Percentiles rank a stretch among this genome's conserved stretches.
Conservation (phyloP, 139 green algal genomes). For the Chlamydomonas sphaeroides region DNA sequence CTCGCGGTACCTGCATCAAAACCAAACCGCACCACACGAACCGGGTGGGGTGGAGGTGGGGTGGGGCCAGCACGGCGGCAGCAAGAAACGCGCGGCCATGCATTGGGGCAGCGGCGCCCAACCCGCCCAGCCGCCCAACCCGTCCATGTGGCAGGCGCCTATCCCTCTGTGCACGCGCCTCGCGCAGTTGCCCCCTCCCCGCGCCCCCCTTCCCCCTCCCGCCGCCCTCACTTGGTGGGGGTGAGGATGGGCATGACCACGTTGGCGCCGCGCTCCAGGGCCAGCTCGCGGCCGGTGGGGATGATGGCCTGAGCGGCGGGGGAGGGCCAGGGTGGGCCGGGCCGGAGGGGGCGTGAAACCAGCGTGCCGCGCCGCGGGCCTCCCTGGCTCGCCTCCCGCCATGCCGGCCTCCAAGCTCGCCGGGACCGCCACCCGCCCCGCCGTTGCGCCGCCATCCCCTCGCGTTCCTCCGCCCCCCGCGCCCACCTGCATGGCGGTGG, state of each 20-base stretch:
- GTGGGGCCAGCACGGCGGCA: no score
- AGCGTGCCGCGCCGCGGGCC: not conserved
- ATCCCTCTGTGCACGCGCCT: no score
- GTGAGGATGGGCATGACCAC: conserved; percentile 81
- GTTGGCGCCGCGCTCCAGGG: conserved; percentile 69
- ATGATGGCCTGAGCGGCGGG: conserved; percentile 62
- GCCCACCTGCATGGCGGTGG: conserved; percentile 65
- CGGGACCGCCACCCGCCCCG: not conserved
- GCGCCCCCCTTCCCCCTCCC: not conserved
- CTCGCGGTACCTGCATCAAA: conserved; percentile 56
- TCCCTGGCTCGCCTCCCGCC: no score
- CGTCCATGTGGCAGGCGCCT: no score
- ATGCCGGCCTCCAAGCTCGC: not conserved
- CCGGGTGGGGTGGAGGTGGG: no score
- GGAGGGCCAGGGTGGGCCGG: not conserved
- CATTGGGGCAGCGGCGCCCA: no score
- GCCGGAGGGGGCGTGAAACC: not conserved
- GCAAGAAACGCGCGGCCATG: no score
- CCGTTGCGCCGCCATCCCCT: no score
- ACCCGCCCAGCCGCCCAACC: no score
- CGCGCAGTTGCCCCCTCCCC: no score
- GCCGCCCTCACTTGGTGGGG: conserved; percentile 61
- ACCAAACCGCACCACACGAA: not conserved
- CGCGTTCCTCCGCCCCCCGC: no score
- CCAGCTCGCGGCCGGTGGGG: conserved; percentile 72